Percentiles rank a stretch among this genome's conserved stretches.
Evolutionary conservation across 257 asterid species (phyloP).

Genomic region (Nemophila menziesii): DNA sequence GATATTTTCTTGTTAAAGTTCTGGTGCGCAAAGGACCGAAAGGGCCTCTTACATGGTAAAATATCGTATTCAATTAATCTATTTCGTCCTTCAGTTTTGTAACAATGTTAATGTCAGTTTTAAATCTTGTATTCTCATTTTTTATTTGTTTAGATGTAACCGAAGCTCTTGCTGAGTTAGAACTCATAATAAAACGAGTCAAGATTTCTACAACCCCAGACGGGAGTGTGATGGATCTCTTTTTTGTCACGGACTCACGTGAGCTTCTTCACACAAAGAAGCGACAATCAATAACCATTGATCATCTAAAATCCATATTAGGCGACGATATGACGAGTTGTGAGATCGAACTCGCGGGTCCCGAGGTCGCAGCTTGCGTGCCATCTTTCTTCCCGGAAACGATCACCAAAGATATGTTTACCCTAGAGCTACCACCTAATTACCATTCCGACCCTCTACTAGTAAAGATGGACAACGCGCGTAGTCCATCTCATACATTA

Average conservation of each 20-base stretch:
- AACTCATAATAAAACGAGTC: constrained; percentile 57
- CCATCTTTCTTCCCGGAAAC: constrained; percentile 45
- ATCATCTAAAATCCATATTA: constrained; percentile 24
- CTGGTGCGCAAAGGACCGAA: constrained; percentile 49
- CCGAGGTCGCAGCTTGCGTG: constrained; percentile 39
- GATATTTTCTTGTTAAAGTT: constrained; percentile 49
- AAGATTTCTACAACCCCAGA: constrained; percentile 61
- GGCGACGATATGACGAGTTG: constrained; percentile 59
- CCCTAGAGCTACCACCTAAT: constrained; percentile 19
- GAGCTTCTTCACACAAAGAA: constrained; percentile 45
- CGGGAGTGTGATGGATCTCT: constrained; percentile 67
- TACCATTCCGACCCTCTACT: constrained; percentile 27
- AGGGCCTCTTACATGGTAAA: constrained; percentile 67
- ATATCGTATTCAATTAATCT: neutral
- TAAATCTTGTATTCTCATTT: neutral
- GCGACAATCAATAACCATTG: constrained; percentile 39
- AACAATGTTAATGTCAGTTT: neutral
- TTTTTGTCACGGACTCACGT: constrained; percentile 58
- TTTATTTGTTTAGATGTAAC: constrained; percentile 39
- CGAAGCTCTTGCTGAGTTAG: constrained; percentile 54
- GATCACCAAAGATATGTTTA: constrained; percentile 33
- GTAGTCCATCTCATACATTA: constrained; percentile 64
- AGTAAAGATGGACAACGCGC: constrained; percentile 36
- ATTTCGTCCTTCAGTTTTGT: neutral
- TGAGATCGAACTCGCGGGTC: constrained; percentile 47